Conservation (phyloP, 2,329 filamentous ascomycete species). For the Pseudomassariella vexata region DNA sequence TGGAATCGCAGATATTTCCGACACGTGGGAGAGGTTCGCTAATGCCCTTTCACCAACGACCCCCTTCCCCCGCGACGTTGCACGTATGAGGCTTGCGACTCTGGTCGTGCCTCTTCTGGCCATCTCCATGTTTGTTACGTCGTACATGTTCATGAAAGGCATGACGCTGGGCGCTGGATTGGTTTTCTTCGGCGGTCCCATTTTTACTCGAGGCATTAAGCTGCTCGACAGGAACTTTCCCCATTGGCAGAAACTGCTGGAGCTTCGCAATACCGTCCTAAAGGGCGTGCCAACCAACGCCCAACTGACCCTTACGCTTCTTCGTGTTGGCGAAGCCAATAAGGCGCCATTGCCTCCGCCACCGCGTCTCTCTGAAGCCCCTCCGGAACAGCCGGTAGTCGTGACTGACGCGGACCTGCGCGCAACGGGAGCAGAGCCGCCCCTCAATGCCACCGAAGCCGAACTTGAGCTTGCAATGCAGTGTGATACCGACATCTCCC, state of each 20-base stretch:
- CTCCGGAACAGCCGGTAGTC: conserved; percentile 27
- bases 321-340: conserved; percentile 77
- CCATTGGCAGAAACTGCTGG: conserved; percentile 69
- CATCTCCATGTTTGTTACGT: conserved; percentile 45
- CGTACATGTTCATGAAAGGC: conserved; percentile 59
- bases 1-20: conserved; percentile 37
- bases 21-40: conserved; percentile 45
- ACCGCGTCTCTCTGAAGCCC: conserved; percentile 28
- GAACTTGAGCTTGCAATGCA: conserved; percentile 61
- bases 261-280: conserved; percentile 69
- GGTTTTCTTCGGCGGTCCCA: conserved; percentile 73
- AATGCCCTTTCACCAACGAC: conserved; percentile 57
- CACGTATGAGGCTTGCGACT: conserved; percentile 48
- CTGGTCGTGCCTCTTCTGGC: conserved; percentile 47
- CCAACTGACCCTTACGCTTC: conserved; percentile 73
- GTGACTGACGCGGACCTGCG: conserved; percentile 44
- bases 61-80: conserved; percentile 50
- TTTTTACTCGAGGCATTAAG: conserved; percentile 54
- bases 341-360: conserved; percentile 69
- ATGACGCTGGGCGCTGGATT: conserved; percentile 64
- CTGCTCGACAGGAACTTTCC: conserved; percentile 58
- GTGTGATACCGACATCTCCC: conserved; percentile 30
- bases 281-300: conserved; percentile 83
- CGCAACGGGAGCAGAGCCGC: conserved; percentile 35
- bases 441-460: conserved; percentile 55